Conservation (phyloP, 805 yeast species). For the Candida ponderosae region DNA sequence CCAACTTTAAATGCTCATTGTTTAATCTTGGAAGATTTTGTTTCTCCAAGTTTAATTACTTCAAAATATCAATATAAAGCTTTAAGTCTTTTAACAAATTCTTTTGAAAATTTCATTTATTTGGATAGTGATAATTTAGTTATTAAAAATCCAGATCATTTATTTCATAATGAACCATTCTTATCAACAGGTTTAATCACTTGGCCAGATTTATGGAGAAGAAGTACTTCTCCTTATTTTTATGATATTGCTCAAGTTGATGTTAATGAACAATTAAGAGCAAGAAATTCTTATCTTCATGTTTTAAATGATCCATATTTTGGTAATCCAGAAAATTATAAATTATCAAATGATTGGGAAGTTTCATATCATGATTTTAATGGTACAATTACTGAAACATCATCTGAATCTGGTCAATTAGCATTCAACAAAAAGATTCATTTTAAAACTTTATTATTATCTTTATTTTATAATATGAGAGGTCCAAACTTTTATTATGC, state of each 20-base stretch:
- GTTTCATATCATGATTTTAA: constrained; percentile 30
- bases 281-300: constrained; percentile 16
- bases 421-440: constrained; percentile 46
- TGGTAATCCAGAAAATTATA: background rate
- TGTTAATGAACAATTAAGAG: constrained; percentile 26
- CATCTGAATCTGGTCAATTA: constrained; percentile 54
- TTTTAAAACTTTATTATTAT: constrained; percentile 39
- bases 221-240: constrained; percentile 52
- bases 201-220: constrained; percentile 65
- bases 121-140: constrained; percentile 74
- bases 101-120: constrained; percentile 64
- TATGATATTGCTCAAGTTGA: constrained; percentile 40
- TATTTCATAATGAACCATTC: constrained; percentile 37
- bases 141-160: constrained; percentile 42
- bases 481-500: constrained; percentile 59
- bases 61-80: constrained; percentile 60
- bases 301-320: constrained; percentile 18
- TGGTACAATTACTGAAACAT: constrained; percentile 49
- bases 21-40: constrained; percentile 41
- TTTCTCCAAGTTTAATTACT: constrained; percentile 21
- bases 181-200: constrained; percentile 34
- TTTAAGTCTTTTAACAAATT: constrained; percentile 62
- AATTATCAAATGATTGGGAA: constrained; percentile 14
- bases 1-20: constrained; percentile 57
- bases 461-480: constrained; percentile 47